phyloP scores from a whole-genome alignment of 2,329 filamentous ascomycete species.

The Trichophyton schoenleinii region DNA sequence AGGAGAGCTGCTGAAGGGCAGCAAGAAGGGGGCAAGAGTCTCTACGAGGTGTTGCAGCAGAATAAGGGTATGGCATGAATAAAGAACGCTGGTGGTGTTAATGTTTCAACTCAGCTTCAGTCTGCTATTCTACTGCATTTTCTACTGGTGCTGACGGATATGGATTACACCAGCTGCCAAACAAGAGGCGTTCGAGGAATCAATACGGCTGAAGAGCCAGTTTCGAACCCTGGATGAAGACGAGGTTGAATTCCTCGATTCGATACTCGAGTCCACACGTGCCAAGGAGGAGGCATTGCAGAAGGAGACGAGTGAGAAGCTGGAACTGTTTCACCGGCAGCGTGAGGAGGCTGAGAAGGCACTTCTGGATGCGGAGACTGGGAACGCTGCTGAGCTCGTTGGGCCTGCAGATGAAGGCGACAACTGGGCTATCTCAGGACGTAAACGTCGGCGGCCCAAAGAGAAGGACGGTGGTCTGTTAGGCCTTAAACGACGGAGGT shows the following conservation, averaged over 20 bases:
- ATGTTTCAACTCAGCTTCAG: neutral
- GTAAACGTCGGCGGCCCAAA: slow-evolving; percentile 43
- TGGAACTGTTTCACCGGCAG: slow-evolving; percentile 47
- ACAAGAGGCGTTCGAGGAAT: slow-evolving; percentile 42
- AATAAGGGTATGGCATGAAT: slow-evolving; percentile 33
- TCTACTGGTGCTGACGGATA: neutral
- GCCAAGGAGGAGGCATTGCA: slow-evolving; percentile 45
- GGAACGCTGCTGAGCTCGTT: slow-evolving; percentile 14
- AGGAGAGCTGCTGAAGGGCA: slow-evolving; percentile 38
- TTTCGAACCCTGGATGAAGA: slow-evolving; percentile 41
- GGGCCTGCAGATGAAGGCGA: slow-evolving; percentile 26
- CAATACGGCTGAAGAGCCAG: slow-evolving; percentile 38
- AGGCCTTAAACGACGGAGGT: slow-evolving; percentile 33
- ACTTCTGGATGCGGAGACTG: slow-evolving; percentile 28
- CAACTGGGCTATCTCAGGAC: slow-evolving; percentile 38
- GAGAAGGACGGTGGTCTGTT: slow-evolving; percentile 27
- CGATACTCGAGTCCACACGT: slow-evolving; percentile 44
- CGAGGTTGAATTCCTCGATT: slow-evolving; percentile 42
- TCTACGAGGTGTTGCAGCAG: slow-evolving; percentile 37
- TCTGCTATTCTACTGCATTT: neutral
- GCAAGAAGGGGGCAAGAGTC: slow-evolving; percentile 40
- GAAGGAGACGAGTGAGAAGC: slow-evolving; percentile 46
- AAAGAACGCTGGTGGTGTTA: neutral
- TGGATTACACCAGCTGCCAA: slow-evolving; percentile 29
- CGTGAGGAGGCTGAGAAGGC: slow-evolving; percentile 46